Evolutionary conservation across 2,329 filamentous ascomycete genomes (phyloP), one percentile per base, ranked within the genome.

Genomic region (Colletotrichum echinochloae): DNA sequence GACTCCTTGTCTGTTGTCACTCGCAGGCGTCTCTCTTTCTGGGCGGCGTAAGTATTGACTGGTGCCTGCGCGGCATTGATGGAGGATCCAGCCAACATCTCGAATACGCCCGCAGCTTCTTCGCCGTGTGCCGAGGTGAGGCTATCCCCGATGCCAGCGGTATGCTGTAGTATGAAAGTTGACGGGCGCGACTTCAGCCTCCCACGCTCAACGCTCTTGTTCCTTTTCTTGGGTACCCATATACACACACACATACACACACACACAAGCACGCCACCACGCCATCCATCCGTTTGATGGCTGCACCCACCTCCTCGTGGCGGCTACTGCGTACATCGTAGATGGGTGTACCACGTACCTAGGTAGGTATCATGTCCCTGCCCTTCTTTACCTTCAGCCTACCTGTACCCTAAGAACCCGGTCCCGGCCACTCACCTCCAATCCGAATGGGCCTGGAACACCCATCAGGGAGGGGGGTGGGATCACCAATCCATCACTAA

Each of bases 401-500:
- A 44, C 23, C 20, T 28, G 30, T 30, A 54, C 49, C 51, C n/a
- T 60, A 37, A 51, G 18, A 56, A 44, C 66, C 35, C 33, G 49
- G 28, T 20, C 55, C 20, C 20, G 66, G 49, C 35, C 49, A 66
- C 62, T 55, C 66, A 65, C 57, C 63, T 57, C 63, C 63, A 62
- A 66, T 67, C 51, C 59, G 49, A 59, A 62, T 49, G 63, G 26
- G 57, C 67, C 67, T 70, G 57, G 67, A 62, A 66, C 64, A 66
- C 52, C 26, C 35, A 44, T 44, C 46, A 44, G 33, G 56, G n/a
- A 55, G 57, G 57, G 67, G 67, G 44, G 64, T 70, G 64, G n/a
- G 64, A 70, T 70, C 64, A 67, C 67, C 55, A 63, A 67, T 62
- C 51, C 57, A 70, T 70, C 64, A 54, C 63, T 70, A 70, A 67